A percentile compares a stretch with the other conserved stretches of the same genome.
These are phyloP conservation scores for Blastobotrys buckinghamii DNA, from an alignment of 1,139 yeast species.

Conservation along the genomic window DNA sequence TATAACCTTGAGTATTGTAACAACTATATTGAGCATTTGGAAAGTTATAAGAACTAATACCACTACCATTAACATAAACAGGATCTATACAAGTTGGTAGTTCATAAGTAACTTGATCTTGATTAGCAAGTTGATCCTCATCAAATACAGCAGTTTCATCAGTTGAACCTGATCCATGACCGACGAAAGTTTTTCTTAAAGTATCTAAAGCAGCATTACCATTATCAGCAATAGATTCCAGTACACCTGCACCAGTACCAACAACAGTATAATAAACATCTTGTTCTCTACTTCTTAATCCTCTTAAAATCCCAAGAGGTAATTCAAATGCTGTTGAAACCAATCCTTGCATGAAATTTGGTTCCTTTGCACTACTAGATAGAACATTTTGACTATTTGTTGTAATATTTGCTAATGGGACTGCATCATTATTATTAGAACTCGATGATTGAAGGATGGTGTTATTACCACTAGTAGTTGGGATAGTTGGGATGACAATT, in stretches of 20 bases:
- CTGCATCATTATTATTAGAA: background rate
- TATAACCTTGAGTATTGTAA: no score
- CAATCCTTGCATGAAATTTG: background rate
- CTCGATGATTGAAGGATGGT: no score
- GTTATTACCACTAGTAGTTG: no score
- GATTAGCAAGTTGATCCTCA: background rate
- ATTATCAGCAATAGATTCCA: background rate
- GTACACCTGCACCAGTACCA: background rate
- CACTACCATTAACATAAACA: background rate
- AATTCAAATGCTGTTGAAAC: background rate
- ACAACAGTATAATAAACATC: background rate
- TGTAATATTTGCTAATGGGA: background rate
- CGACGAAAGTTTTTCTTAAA: background rate
- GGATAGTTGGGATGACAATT: no score
- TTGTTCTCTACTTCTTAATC: background rate
- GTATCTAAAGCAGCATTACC: background rate
- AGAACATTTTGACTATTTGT: background rate
- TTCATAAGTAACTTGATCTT: background rate
- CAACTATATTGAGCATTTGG: background rate
- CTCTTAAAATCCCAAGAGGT: background rate
- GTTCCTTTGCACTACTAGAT: background rate
- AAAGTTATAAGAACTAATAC: background rate
- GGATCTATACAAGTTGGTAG: background rate
- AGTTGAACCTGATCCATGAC: background rate
- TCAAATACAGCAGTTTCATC: background rate